These are phyloP conservation scores for Calonectria honghensis DNA, from an alignment of 2,329 filamentous ascomycete species.

Conservation along the genomic window DNA sequence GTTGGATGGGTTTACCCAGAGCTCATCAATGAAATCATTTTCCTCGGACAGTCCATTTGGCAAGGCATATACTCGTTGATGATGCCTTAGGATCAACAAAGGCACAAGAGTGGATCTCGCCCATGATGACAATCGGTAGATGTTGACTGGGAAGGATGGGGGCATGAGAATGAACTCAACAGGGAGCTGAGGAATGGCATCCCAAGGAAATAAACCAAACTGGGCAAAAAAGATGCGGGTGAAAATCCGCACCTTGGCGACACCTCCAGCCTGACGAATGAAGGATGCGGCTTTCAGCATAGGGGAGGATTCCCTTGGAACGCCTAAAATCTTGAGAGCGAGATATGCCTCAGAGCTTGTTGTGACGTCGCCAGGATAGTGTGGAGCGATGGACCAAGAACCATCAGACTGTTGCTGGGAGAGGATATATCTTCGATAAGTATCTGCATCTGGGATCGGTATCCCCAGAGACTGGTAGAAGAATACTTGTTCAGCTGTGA, in stretches of 20 bases:
- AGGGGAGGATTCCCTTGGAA: conserved; percentile 8
- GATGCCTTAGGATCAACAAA: conserved; percentile 31
- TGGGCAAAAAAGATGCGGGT: conserved; percentile 39
- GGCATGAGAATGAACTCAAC: conserved; percentile 35
- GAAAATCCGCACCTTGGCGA: conserved; percentile 38
- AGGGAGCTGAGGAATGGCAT: conserved; percentile 35
- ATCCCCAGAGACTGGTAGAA: conserved; percentile 33
- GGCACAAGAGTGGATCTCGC: conserved; percentile 35
- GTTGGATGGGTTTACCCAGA: conserved; percentile 34
- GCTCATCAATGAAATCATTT: conserved; percentile 36
- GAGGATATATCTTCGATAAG: conserved; percentile 27
- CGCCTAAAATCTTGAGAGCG: conserved; percentile 36
- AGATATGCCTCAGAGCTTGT: conserved; percentile 36
- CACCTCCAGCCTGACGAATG: conserved; percentile 20
- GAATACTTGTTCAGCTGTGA: conserved; percentile 37
- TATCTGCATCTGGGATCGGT: conserved; percentile 7
- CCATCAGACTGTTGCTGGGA: conserved; percentile 34
- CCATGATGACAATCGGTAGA: conserved; percentile 38
- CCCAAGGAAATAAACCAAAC: conserved; percentile 37
- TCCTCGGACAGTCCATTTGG: conserved; percentile 32
- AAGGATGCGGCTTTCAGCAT: conserved; percentile 30
- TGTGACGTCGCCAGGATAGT: conserved; percentile 29
- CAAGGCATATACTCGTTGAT: conserved; percentile 31
- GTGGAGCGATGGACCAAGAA: conserved; percentile 36
- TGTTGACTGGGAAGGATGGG: conserved; percentile 28